Base-by-base conservation (phyloP, 2,329 filamentous ascomycete genomes). In the Aurifilum marmelostoma region DNA sequence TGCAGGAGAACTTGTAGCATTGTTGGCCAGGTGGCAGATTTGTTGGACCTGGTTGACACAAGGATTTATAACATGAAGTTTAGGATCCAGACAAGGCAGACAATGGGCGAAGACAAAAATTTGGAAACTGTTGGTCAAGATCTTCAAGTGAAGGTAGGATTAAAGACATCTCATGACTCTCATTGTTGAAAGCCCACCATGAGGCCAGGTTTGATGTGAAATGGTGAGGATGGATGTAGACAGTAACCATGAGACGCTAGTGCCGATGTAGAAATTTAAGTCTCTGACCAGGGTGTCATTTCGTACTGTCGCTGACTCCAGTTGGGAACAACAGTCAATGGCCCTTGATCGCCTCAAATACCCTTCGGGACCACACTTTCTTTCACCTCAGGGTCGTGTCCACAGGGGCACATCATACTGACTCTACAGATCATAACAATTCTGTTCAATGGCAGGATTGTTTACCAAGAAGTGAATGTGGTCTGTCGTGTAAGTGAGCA, bases 401-500 rank as follows among this genome's bases (percentile, higher is more conserved):
- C 4, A 43, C 4, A 6, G 7, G 18, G 18, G 16, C n/a, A 16
- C 5, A 21, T 43, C 7, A 7, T 6, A 43, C 16, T 16, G 18
- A 43, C 41, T 43, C 5, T 21, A 7, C 18, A n/a, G n/a, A 14
- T 12, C 63, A 58, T 65, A 34, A 43, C 43, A 14, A 24, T 14
- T 54, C 16, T 14, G 7, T 12, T 43, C 16, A 43, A 11, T 66
- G 43, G 65, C 37, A 56, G 27, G 5, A 43, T 59, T 32, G 21
- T 29, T 61, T 61, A 66, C 61, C 21, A 2, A 2, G 29, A 6
- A 43, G 5, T 6, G 41, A 7, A 7, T 6, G 41, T 43, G 3
- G n/a, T 11, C 50, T 66, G 56, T 67, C 65, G 65, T 67, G 58
- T 62, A 67, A 62, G 65, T 67, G 58, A 29, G 65, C 65, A 67